These are phyloP conservation scores for Nicotiana sylvestris DNA, from an alignment of 257 asterid genomes.

Conservation along the genomic window DNA sequence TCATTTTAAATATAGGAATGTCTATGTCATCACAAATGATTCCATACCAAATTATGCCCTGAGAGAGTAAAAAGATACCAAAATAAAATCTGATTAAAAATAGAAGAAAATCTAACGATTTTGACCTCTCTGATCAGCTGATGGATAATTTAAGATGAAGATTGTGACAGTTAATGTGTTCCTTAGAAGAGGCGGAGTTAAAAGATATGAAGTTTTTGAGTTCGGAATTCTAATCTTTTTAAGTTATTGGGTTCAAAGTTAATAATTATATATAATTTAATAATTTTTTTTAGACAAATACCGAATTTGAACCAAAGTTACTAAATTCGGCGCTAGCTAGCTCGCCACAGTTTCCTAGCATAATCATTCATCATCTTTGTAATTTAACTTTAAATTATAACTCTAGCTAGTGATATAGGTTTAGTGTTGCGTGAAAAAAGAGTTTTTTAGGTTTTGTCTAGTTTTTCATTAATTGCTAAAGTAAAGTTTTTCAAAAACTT, in stretches of 20 bases:
- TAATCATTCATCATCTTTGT: neutral
- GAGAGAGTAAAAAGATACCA: neutral
- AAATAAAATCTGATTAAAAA: constrained; percentile 17
- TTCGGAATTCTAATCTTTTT: too few relatives aligned
- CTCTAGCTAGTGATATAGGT: neutral
- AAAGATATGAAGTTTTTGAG: too few relatives aligned
- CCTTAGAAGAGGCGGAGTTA: neutral
- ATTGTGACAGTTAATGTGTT: constrained; percentile 9
- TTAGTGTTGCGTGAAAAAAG: neutral
- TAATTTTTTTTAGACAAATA: too few relatives aligned
- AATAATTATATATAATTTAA: too few relatives aligned
- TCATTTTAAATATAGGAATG: neutral
- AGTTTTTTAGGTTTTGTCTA: neutral
- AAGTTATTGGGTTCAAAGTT: too few relatives aligned
- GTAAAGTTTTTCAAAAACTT: neutral
- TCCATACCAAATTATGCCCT: neutral
- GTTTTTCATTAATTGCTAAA: neutral
- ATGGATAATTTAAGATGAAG: constrained; percentile 11
- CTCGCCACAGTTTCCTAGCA: neutral
- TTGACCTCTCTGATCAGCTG: neutral
- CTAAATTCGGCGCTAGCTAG: too few relatives aligned
- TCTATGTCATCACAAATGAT: neutral
- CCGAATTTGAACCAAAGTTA: too few relatives aligned
- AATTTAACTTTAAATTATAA: neutral
- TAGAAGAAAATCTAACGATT: constrained; percentile 18